phyloP scores from a whole-genome alignment of 495 filamentous ascomycete species.

The Lasiosphaeriaceae sp. region DNA sequence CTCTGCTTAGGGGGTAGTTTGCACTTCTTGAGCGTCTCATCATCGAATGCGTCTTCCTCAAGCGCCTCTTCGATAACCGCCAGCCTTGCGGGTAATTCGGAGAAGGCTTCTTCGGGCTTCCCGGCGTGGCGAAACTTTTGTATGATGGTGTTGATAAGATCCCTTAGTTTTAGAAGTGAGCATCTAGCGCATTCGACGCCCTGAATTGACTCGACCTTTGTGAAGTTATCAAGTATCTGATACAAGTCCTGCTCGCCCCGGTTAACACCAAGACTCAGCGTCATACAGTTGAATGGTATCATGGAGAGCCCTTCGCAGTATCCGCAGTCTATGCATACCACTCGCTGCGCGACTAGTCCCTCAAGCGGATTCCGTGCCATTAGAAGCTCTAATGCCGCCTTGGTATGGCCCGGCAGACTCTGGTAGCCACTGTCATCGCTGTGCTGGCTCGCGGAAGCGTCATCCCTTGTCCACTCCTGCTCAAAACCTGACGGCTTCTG shows the following conservation, averaged over 20 bases:
- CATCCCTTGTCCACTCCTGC: conserved; percentile 24
- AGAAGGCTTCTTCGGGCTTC: conserved; percentile 14
- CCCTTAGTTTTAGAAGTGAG: conserved; percentile 57
- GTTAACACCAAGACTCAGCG: conserved; percentile 65
- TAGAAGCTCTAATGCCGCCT: conserved; percentile 18
- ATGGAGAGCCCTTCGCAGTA: conserved; percentile 82
- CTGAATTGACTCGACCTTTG: conserved; percentile 75
- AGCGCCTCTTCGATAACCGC: conserved; percentile 63
- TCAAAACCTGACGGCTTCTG: conserved; percentile 35
- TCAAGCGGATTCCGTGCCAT: conserved; percentile 63
- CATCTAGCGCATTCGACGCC: conserved; percentile 91
- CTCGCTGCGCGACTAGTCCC: conserved; percentile 82
- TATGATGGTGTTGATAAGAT: conserved; percentile 34
- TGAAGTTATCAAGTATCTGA: conserved; percentile 81
- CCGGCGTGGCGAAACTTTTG: conserved; percentile 19
- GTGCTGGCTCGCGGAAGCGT: conserved; percentile 37
- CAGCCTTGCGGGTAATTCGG: conserved; percentile 46
- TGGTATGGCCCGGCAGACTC: conserved; percentile 27
- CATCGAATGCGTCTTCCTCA: conserved; percentile 74
- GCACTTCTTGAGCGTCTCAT: conserved; percentile 71
- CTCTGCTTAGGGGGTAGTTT: conserved; percentile 65
- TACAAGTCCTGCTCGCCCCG: conserved; percentile 57
- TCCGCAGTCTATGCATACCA: conserved; percentile 82
- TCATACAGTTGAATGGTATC: conserved; percentile 91
- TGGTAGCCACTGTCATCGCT: conserved; percentile 49